Percentiles rank a stretch among this genome's conserved stretches.
phyloP scores from a whole-genome alignment of 1,284 basidiomycete species.

The Ceratorhiza oryzae-sativae region DNA sequence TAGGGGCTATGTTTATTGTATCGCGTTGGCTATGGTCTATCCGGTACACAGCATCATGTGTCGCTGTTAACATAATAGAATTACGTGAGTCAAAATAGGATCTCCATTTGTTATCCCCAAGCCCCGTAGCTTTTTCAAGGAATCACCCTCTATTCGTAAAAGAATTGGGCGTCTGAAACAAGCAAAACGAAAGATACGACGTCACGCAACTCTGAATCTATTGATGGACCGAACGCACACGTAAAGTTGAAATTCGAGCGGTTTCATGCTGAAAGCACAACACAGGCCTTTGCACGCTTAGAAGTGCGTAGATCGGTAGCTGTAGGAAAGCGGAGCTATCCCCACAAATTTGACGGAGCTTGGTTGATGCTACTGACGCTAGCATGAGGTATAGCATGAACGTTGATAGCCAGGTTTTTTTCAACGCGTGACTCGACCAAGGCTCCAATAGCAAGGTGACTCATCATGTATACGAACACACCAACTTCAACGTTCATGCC shows the following conservation, averaged over 20 bases:
- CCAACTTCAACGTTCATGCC: conserved; percentile 7
- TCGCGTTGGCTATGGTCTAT: not conserved
- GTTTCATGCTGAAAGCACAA: not conserved
- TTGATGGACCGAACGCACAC: not conserved
- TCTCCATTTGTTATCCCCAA: too few relatives aligned
- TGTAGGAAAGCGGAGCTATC: not conserved
- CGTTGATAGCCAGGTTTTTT: not conserved
- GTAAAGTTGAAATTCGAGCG: not conserved
- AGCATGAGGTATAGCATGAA: conserved; percentile 17
- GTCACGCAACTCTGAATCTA: not conserved
- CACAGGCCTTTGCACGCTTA: not conserved
- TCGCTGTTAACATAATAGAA: not conserved
- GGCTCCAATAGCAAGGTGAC: not conserved
- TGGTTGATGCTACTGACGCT: conserved; percentile 16
- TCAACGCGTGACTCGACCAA: too few relatives aligned
- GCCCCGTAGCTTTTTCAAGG: not conserved
- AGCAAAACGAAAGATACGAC: conserved; percentile 4
- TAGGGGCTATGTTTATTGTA: not conserved
- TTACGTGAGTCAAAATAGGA: not conserved
- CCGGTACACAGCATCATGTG: not conserved
- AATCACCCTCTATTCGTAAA: not conserved
- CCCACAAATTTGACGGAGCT: conserved; percentile 6
- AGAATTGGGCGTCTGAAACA: not conserved
- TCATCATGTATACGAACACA: conserved; percentile 13
- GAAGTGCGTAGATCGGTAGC: conserved; percentile 6